Evolutionary conservation across 306 rosid genomes (phyloP), one percentile per base, ranked within the genome.

Genomic region (Quercus wislizeni): DNA sequence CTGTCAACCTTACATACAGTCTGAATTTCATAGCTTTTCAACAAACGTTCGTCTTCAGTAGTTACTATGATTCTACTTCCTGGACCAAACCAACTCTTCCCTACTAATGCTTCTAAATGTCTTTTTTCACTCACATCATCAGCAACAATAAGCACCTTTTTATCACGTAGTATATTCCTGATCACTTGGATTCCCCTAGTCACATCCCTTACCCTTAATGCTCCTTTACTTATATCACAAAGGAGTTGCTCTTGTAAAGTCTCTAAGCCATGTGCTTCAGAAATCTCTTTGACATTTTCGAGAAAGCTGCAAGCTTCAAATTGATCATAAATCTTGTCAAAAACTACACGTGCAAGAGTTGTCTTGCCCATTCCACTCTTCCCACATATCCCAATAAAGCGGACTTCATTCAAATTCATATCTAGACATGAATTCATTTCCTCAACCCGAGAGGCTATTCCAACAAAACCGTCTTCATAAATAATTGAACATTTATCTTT

Each of bases 31-130:
- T 6, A 0, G 11, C 5, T 7, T 8, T n/a, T 0, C 30, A 21
- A 58, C 0, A 0, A 10, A 2, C 0, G 0, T n/a, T 1, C 0
- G 0, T 35, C 9, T 58, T 25, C 0, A 58, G 27, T 58, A 18
- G 1, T 58, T 21, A 58, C 14, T 8, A 58, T 20, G 23, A 58
- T 20, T 20, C 27, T 58, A 9, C 64, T 21, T 20, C 0, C 4
- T 9, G 13, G 20, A 19, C 64, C 64, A 58, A 3, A 58, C 30
- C 64, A 35, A 58, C 4, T 5, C 12, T 25, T 58, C 2, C 64
- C 30, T 58, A 12, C 30, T 9, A 58, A 58, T 58, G 64, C 15
- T 58, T 58, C 17, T 21, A 21, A 4, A 0, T 58, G 30, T 20
- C 0, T 58, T 10, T 21, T 9, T 58, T 58, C 5, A 9, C 0